Base-by-base conservation (phyloP, 2,329 filamentous ascomycete genomes). In the Microsporum ferrugineum region DNA sequence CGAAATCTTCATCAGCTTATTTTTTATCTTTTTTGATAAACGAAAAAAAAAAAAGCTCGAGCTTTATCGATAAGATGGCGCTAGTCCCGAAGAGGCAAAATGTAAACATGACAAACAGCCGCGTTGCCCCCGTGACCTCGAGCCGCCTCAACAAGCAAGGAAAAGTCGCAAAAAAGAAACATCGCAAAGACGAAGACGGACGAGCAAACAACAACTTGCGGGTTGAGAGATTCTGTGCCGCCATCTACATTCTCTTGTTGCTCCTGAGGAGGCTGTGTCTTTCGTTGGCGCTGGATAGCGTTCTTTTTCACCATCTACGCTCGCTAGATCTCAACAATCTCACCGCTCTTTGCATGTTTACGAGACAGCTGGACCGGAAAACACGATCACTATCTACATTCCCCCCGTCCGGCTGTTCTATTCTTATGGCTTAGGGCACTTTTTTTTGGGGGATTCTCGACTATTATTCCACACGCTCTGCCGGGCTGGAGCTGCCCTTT, bases 51-150 rank as follows among this genome's bases (percentile, higher is more conserved):
- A 41, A 39, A 41, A 23, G 17, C 4, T 6, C 2, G 29, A 63
- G 57, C 58, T 72, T 75, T 75, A 75, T 75, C 73, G 73, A 75
- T 75, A 75, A 72, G 65, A 34, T 47, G 57, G 62, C 68, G 64
- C 73, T 75, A 75, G 67, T 61, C 73, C 73, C 39, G 59, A 74
- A 71, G 27, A 49, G 67, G 71, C 29, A 67, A 65, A 66, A 70
- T 65, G 72, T 75, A 75, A 76, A 75, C 73, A 68, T 29, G 49
- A 57, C 61, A 56, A 60, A 51, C 34, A 41, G 47, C 62, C 43
- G 51, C 51, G 68, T 63, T 64, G 65, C 69, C 69, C 73, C 71
- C 57, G 57, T 49, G 43, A 59, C 57, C 31, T n/a, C 7, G 57
- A 34, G 8, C 27, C 17, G 31, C 56, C 45, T 53, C 51, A 57